Evolutionary conservation across 176 grass and related monocot genomes (phyloP), one percentile per base, ranked within the genome.

Genomic region (Musa beccarii): DNA sequence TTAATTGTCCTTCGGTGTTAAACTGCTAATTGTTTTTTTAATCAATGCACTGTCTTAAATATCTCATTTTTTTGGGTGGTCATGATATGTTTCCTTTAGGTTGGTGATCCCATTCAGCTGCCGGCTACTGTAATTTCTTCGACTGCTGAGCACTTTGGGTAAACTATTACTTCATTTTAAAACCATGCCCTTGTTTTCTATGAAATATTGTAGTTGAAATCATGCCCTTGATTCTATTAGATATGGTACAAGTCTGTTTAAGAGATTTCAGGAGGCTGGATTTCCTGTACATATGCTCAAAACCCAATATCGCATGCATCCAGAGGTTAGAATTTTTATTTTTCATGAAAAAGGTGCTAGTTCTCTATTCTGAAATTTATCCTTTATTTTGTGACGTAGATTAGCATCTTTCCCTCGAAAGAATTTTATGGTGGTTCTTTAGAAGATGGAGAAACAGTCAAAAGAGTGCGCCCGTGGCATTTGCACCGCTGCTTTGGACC

Each of bases 201-300:
- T 85, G 52, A 54, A 49, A 66, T 49, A 75, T 76, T 49, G 13
- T 53, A 12, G 52, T 76, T 52, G 75, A 51, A 77, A 50, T 50
- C 61, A 82, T 67, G 11, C 53, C 50, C 34, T n/a, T 89, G 20
- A 63, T 68, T 80, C 53, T 21, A 56, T 77, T 76, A 97, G 94
- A 72, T 98, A 98, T 78, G 88, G 84, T 51, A 93, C 62, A 75
- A 98, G 94, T 87, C 84, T 98, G 77, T 98, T 98, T 72, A 89
- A 98, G 72, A 91, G 94, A 87, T 98, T 98, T 84, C 90, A 98
- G 71, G 80, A 79, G 79, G 94, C 90, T 53, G 94, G 94, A 74
- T 98, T 98, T 91, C 94, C 94, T 0, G 88, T 98, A 51, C 90
- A 91, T 71, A 98, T 98, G 94, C 94, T 98, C 73, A 98, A 93